phyloP scores from a whole-genome alignment of 23 red algal genomes.

The Gracilaria gracilis region DNA sequence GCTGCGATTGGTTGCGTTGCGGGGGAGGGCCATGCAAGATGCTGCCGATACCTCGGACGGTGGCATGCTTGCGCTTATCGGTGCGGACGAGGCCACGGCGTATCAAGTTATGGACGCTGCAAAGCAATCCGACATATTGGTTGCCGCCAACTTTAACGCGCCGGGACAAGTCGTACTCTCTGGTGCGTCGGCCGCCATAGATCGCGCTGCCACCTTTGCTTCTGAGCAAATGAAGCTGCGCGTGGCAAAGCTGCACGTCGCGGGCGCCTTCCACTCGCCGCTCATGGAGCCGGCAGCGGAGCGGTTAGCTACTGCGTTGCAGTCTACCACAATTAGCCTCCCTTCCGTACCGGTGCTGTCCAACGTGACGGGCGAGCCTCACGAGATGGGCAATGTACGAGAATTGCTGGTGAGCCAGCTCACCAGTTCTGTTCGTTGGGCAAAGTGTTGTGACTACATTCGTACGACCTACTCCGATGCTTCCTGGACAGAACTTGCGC shows the following conservation, averaged over 20 bases:
- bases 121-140: constrained; percentile 50
- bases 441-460: constrained; percentile 62
- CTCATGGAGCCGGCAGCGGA: constrained; percentile 94
- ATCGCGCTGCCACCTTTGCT: constrained; percentile 78
- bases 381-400: constrained; percentile 48
- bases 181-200: constrained; percentile 75
- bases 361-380: constrained; percentile 86
- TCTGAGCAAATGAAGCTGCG: constrained; percentile 70
- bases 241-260: constrained; percentile 79
- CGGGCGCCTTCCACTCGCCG: constrained; percentile 97
- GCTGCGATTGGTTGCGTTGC: constrained; percentile 82
- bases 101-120: constrained; percentile 45
- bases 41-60: constrained; percentile 89
- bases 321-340: constrained; percentile 43
- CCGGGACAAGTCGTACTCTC: constrained; percentile 95
- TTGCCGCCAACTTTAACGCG: constrained; percentile 97
- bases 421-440: constrained; percentile 88
- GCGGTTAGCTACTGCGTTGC: constrained; percentile 70
- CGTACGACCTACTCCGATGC: neutral
- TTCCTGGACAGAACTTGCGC: constrained; percentile 86
- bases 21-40: constrained; percentile 96
- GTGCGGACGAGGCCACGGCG: constrained; percentile 67
- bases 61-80: constrained; percentile 92
- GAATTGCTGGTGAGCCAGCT: constrained; percentile 82
- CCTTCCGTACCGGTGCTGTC: constrained; percentile 79